These are phyloP conservation scores for Pseudocercospora eumusae DNA, from an alignment of 2,329 filamentous ascomycete species.

Conservation along the genomic window DNA sequence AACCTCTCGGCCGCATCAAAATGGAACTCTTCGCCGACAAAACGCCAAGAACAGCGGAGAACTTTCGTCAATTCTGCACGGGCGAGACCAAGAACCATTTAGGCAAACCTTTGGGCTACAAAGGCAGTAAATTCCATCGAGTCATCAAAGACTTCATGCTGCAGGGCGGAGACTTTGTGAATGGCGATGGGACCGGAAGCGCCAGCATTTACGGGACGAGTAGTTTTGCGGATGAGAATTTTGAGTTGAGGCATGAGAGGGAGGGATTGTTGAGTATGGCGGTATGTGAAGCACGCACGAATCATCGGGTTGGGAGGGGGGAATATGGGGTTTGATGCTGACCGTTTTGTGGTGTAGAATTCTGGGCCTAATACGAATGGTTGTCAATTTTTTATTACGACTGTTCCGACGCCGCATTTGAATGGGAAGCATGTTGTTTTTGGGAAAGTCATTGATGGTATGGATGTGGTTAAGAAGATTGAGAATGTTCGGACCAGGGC, in stretches of 20 bases:
- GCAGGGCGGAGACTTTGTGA: conserved; percentile 93
- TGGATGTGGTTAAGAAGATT: conserved; percentile 90
- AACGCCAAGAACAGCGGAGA: conserved; percentile 79
- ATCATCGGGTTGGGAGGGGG: too few species aligned
- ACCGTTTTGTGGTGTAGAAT: conserved; percentile 58
- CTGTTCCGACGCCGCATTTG: conserved; percentile 79
- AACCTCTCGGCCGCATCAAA: conserved; percentile 81
- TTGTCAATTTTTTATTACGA: conserved; percentile 97
- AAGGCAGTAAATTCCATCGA: conserved; percentile 89
- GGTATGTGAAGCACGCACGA: conserved; percentile 61
- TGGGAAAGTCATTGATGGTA: conserved; percentile 82
- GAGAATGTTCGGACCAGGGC: conserved; percentile 83
- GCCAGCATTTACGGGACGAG: conserved; percentile 82
- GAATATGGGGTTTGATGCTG: too few species aligned
- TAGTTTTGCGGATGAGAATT: conserved; percentile 89
- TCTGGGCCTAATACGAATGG: conserved; percentile 91
- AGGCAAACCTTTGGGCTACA: conserved; percentile 86
- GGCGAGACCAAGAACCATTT: conserved; percentile 80
- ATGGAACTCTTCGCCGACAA: conserved; percentile 87
- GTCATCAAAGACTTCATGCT: conserved; percentile 98
- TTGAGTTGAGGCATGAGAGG: conserved; percentile 73
- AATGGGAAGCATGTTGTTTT: conserved; percentile 96
- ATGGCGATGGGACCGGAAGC: conserved; percentile 87
- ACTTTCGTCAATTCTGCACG: conserved; percentile 96
- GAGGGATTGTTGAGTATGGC: conserved; percentile 91